Percentiles rank a stretch among this genome's conserved stretches.
phyloP scores from a whole-genome alignment of 768 basidiomycete genomes.

The Termitomyces heimii region DNA sequence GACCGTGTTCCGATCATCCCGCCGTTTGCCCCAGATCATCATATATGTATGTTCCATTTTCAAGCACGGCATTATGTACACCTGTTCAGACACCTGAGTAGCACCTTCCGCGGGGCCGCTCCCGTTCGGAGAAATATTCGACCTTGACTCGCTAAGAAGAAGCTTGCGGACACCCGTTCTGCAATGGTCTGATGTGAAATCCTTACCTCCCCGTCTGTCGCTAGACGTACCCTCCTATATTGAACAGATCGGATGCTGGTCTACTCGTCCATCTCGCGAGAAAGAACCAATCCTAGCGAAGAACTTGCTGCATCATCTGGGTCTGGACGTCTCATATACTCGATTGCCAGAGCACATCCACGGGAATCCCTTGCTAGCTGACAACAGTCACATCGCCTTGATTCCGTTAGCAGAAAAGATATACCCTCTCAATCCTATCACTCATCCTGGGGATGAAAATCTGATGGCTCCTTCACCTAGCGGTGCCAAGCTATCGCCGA shows the following conservation, averaged over 20 bases:
- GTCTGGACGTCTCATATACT: conserved; percentile 31
- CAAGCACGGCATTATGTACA: not conserved
- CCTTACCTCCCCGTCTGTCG: conserved; percentile 16
- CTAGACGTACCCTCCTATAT: conserved; percentile 6
- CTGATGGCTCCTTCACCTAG: conserved; percentile 18
- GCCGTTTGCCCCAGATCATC: conserved; percentile 38
- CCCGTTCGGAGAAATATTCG: conserved; percentile 38
- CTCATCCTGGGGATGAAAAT: conserved; percentile 15
- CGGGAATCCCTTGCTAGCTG: conserved; percentile 13
- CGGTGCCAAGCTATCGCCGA: conserved; percentile 20
- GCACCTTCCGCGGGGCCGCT: conserved; percentile 25
- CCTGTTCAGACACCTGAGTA: conserved; percentile 8
- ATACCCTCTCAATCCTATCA: conserved; percentile 18
- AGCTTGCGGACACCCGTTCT: conserved; percentile 33
- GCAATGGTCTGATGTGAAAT: conserved; percentile 46
- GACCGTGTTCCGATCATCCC: conserved; percentile 42
- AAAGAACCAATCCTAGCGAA: conserved; percentile 19
- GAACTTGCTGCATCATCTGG: conserved; percentile 23
- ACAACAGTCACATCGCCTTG: conserved; percentile 20
- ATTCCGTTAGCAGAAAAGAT: conserved; percentile 24
- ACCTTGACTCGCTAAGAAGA: conserved; percentile 30
- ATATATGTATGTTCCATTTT: conserved; percentile 22
- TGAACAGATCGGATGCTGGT: conserved; percentile 27
- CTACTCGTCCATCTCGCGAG: conserved; percentile 18
- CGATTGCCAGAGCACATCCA: conserved; percentile 22